phyloP scores from a whole-genome alignment of 1,284 basidiomycete species.

The Trametes sp. region DNA sequence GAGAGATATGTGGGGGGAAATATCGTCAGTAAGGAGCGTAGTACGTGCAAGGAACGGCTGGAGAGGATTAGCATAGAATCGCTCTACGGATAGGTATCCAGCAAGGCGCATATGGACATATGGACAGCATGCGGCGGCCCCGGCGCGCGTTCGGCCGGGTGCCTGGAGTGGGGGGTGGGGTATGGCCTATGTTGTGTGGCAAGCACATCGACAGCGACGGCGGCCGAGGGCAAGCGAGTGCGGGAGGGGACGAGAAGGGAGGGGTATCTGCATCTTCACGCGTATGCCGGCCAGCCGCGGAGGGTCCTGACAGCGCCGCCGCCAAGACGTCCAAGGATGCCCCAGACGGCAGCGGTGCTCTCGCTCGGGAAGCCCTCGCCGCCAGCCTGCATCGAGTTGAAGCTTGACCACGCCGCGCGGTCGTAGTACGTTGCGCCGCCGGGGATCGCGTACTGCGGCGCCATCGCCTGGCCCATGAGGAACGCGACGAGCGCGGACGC shows the following conservation, averaged over 20 bases:
- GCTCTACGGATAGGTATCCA: slow-evolving; percentile 31
- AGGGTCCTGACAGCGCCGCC: slow-evolving; percentile 76
- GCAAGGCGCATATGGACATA: slow-evolving; percentile 29
- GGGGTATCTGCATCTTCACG: background rate
- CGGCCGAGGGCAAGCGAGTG: too few relatives aligned
- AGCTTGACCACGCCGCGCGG: slow-evolving; percentile 78
- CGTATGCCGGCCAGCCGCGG: slow-evolving; percentile 68
- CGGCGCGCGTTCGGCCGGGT: slow-evolving; percentile 2
- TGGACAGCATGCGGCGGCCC: slow-evolving; percentile 19
- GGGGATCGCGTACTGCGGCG: slow-evolving; percentile 63
- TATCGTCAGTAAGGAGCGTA: slow-evolving; percentile 30
- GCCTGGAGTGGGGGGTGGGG: slow-evolving; percentile 18
- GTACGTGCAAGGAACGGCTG: slow-evolving; percentile 32
- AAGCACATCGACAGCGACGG: too few relatives aligned
- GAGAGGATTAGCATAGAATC: slow-evolving; percentile 34
- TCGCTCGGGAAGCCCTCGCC: slow-evolving; percentile 69
- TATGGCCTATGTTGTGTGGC: background rate
- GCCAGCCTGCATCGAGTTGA: slow-evolving; percentile 71
- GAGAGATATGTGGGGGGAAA: background rate
- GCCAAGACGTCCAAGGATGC: slow-evolving; percentile 65
- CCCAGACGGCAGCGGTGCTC: slow-evolving; percentile 63
- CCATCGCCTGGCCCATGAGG: slow-evolving; percentile 62
- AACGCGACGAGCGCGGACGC: slow-evolving; percentile 64
- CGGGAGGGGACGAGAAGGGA: background rate
- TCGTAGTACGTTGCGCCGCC: slow-evolving; percentile 79